Percentiles rank a stretch among this genome's conserved stretches.
These are phyloP conservation scores for Lactarius evosmus DNA, from an alignment of 768 basidiomycete genomes.

Conservation along the genomic window DNA sequence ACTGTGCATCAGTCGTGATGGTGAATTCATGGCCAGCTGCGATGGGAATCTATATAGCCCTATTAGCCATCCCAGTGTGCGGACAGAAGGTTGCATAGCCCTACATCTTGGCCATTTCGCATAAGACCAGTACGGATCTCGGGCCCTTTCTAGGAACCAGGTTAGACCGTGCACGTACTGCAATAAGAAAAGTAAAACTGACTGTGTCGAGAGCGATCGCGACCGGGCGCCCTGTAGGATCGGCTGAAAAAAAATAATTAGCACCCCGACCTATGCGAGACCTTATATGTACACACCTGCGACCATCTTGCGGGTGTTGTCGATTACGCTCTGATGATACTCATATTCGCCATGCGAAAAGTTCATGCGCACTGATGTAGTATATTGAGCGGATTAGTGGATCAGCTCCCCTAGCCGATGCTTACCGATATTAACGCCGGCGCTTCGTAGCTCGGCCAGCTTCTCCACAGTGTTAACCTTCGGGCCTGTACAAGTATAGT, in stretches of 20 bases:
- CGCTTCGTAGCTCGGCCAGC: slow-evolving; percentile 75
- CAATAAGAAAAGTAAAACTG: slow-evolving; percentile 33
- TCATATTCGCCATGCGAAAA: slow-evolving; percentile 99
- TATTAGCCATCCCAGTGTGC: slow-evolving; percentile 14
- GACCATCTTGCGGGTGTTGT: slow-evolving; percentile 89
- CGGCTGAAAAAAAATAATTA: slow-evolving; percentile 40
- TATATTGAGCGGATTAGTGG: slow-evolving; percentile 13
- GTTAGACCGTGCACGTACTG: slow-evolving; percentile 3
- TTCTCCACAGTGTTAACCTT: slow-evolving; percentile 93
- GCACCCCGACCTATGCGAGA: neutral
- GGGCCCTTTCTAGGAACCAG: slow-evolving; percentile 80
- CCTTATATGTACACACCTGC: slow-evolving; percentile 49
- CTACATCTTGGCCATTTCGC: slow-evolving; percentile 78
- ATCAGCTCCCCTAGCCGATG: slow-evolving; percentile 23
- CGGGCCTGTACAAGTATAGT: slow-evolving; percentile 55
- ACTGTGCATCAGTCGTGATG: slow-evolving; percentile 79
- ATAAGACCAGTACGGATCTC: slow-evolving; percentile 98
- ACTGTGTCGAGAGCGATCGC: slow-evolving; percentile 98
- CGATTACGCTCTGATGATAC: slow-evolving; percentile 98
- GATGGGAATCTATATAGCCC: slow-evolving; percentile 63
- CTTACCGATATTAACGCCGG: slow-evolving; percentile 97
- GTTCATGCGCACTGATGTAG: slow-evolving; percentile 91
- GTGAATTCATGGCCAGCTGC: slow-evolving; percentile 91
- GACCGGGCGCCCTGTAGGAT: slow-evolving; percentile 80
- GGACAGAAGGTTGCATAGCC: slow-evolving; percentile 32